Evolutionary conservation across 164 flowering plant species (phyloP), one percentile per base, ranked within the genome.

Genomic region (Stephania cephalantha): DNA sequence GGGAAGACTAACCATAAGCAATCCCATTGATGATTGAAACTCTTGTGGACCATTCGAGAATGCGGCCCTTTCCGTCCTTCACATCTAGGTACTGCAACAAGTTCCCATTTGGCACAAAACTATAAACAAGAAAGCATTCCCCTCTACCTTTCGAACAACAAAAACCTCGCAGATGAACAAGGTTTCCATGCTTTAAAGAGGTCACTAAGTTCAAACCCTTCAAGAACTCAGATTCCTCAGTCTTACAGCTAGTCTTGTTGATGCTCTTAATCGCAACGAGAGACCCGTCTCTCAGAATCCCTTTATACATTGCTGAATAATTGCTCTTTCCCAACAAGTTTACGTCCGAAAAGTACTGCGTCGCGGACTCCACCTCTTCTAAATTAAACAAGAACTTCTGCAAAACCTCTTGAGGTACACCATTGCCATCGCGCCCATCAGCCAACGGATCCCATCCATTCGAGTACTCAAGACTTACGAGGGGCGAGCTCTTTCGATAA

Each of bases 81-180:
- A 85, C 75, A 79, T 96, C 97, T 25, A 96, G 90, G 75, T 89
- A 88, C 78, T 87, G 85, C 69, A 82, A 73, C 82, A 96, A 80
- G 75, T 83, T 91, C 64, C 97, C 97, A 53, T 90, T 91, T 0
- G 94, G 86, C 9, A 87, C 90, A 73, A 84, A 96, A 72, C 90
- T 96, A 76, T 94, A 94, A 6, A 96, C 74, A 35, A 96, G 91
- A 72, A 92, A 96, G 52, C 98, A 96, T 82, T 96, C 98, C 1
- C 99, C 98, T 46, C 99, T 75, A 30, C 93, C 97, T 55, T 82
- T 88, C 11, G 99, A 96, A 77, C 98, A 92, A 81, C 99, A 96
- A 75, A 96, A 90, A 0, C 99, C 99, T 82, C 95, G 87, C 73
- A 96, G 71, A 63, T 85, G 81, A 17, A 88, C 89, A 48, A 96